Conservation (phyloP, 2,329 filamentous ascomycete genomes). For the Colletotrichum musae region DNA sequence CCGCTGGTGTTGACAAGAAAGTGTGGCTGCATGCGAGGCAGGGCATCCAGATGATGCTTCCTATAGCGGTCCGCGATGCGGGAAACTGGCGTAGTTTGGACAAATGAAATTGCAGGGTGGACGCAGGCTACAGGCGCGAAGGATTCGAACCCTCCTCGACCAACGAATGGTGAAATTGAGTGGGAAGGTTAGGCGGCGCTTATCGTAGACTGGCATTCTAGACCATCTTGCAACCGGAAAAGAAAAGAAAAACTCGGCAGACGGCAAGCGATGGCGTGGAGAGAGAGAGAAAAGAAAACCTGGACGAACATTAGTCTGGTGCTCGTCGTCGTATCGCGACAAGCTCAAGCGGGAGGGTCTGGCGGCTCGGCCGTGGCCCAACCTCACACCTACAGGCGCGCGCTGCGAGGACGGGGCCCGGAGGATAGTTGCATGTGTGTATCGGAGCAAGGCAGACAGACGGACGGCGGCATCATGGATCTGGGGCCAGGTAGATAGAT, state of each 20-base stretch:
- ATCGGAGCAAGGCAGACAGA: constrained; percentile 24
- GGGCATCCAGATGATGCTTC: not conserved
- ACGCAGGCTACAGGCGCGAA: constrained; percentile 34
- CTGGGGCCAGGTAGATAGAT: constrained; percentile 1
- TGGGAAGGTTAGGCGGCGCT: constrained; percentile 11
- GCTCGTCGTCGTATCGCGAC: constrained; percentile 2
- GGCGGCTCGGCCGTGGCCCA: constrained; percentile 25
- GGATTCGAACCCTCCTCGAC: constrained; percentile 23
- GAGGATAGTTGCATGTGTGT: not conserved
- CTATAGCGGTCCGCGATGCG: constrained; percentile 6
- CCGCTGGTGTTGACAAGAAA: constrained; percentile 23
- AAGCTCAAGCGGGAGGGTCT: constrained; percentile 20
- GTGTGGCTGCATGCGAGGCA: constrained; percentile 30
- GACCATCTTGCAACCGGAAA: not conserved
- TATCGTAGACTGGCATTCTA: not conserved
- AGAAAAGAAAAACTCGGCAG: not conserved
- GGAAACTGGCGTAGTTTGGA: not conserved
- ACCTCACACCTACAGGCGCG: constrained; percentile 32
- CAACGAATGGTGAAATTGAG: constrained; percentile 5
- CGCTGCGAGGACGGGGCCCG: constrained; percentile 27
- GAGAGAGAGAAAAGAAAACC: not conserved
- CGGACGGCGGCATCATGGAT: not conserved
- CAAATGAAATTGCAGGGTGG: constrained; percentile 19
- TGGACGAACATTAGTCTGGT: not conserved
- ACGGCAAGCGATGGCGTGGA: not conserved